A percentile compares a stretch with the other conserved stretches of the same genome.
phyloP scores from a whole-genome alignment of 2,329 filamentous ascomycete species.

The Myriangium duriaei region DNA sequence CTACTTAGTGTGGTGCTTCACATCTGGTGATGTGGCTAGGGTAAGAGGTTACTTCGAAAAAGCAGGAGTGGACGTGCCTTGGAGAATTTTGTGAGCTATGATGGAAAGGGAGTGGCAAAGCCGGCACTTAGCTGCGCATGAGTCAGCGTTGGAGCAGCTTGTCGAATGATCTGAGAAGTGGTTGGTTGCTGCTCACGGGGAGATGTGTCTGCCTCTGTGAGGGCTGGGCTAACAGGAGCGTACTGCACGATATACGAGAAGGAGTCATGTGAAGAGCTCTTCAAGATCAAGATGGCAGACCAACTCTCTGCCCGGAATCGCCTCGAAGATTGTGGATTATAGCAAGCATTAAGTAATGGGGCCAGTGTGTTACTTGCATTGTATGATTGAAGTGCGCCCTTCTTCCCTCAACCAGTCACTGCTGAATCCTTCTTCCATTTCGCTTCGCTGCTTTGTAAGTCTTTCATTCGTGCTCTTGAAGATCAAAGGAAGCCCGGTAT shows the following conservation, averaged over 20 bases:
- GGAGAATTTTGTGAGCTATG: constrained; percentile 42
- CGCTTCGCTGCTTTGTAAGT: constrained; percentile 11
- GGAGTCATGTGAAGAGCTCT: constrained; percentile 38
- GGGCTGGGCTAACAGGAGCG: constrained; percentile 40
- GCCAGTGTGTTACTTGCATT: too few species aligned
- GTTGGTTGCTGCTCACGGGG: constrained; percentile 50
- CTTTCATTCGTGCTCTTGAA: constrained; percentile 14
- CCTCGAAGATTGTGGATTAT: constrained; percentile 26
- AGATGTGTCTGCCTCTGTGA: constrained; percentile 43
- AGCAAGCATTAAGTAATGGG: neutral
- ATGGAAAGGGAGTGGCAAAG: constrained; percentile 37
- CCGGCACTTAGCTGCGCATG: constrained; percentile 38
- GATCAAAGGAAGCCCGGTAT: constrained; percentile 11
- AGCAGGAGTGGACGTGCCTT: constrained; percentile 38
- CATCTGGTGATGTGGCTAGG: constrained; percentile 37
- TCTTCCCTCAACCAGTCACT: too few species aligned
- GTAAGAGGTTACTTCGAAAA: constrained; percentile 42
- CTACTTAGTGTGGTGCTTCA: constrained; percentile 43
- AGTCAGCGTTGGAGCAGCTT: constrained; percentile 31
- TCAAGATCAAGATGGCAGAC: constrained; percentile 39
- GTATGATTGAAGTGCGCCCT: too few species aligned
- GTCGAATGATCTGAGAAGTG: constrained; percentile 29
- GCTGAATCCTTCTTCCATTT: constrained; percentile 12
- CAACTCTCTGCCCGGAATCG: constrained; percentile 37
- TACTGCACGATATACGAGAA: constrained; percentile 43